phyloP scores from a whole-genome alignment of 352 stramenopile genomes.

The Sclerospora graminicola region DNA sequence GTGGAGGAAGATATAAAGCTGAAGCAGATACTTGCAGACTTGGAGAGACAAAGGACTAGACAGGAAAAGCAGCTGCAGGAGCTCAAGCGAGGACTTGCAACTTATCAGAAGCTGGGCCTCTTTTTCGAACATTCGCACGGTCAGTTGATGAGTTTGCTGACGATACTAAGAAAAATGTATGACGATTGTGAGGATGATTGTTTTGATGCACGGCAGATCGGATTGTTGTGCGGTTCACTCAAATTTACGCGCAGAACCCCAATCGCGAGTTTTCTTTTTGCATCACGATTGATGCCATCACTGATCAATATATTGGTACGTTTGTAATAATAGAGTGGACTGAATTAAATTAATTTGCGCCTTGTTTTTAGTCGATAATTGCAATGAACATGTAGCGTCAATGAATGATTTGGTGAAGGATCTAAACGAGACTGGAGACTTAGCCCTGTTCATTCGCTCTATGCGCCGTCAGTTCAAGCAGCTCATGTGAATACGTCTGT shows the following conservation, averaged over 20 bases:
- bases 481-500: slow-evolving; percentile 23
- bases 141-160: slow-evolving; percentile 10
- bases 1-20: slow-evolving; percentile 47
- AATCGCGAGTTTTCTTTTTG: slow-evolving; percentile 60
- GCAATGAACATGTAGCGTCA: slow-evolving; percentile 36
- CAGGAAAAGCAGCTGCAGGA: slow-evolving; percentile 47
- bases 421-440: slow-evolving; percentile 56
- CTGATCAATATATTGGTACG: slow-evolving; percentile 52
- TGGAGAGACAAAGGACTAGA: slow-evolving; percentile 27
- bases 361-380: slow-evolving; percentile 44
- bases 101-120: slow-evolving; percentile 61
- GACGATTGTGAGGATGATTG: background rate
- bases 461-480: slow-evolving; percentile 76
- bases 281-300: slow-evolving; percentile 50
- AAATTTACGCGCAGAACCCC: slow-evolving; percentile 48
- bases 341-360: slow-evolving; percentile 2
- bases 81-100: slow-evolving; percentile 44
- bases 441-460: slow-evolving; percentile 63
- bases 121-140: slow-evolving; percentile 55
- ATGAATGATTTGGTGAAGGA: slow-evolving; percentile 40
- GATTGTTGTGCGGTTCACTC: slow-evolving; percentile 55
- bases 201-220: slow-evolving; percentile 30
- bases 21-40: slow-evolving; percentile 35
- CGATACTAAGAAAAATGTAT: background rate
- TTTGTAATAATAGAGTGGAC: background rate